These are phyloP conservation scores for Selenicereus undatus DNA, from an alignment of 148 eudicot genomes.

Conservation along the genomic window DNA sequence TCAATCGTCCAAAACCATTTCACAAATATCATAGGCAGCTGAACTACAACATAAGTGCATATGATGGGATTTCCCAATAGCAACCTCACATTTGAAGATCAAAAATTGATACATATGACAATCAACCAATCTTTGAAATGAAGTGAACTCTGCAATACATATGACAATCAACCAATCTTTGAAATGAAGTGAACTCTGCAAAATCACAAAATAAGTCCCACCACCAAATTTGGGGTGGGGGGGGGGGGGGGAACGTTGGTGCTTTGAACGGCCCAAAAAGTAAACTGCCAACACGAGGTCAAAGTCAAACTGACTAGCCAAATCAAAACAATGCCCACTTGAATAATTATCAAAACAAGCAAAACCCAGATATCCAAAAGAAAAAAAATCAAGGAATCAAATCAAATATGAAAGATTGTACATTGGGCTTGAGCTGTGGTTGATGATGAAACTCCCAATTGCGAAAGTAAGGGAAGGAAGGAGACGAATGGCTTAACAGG, in stretches of 20 bases:
- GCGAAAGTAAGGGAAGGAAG: slow-evolving; percentile 58
- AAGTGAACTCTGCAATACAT: no score
- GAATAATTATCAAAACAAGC: slow-evolving; percentile 6
- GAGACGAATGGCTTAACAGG: slow-evolving; percentile 35
- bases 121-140: not conserved
- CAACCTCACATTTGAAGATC: not conserved
- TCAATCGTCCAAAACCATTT: no score
- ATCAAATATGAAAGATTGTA: slow-evolving; percentile 16
- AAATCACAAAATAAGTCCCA: not conserved
- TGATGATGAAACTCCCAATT: slow-evolving; percentile 61
- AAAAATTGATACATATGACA: not conserved
- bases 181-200: not conserved
- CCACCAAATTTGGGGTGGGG: not conserved
- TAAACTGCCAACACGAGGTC: not conserved
- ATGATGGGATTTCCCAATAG: not conserved
- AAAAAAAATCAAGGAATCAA: not conserved
- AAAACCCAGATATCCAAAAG: slow-evolving; percentile 12
- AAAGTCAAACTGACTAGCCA: not conserved
- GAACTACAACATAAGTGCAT: no score
- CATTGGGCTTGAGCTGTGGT: slow-evolving; percentile 78
- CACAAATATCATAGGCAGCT: no score
- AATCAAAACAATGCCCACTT: slow-evolving; percentile 14
- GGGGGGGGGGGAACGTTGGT: not conserved
- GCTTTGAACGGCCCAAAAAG: not conserved
- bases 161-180: no score